Evolutionary conservation across 331 rosid species (phyloP), one percentile per base, ranked within the genome.

Genomic region (Malus hybrid): DNA sequence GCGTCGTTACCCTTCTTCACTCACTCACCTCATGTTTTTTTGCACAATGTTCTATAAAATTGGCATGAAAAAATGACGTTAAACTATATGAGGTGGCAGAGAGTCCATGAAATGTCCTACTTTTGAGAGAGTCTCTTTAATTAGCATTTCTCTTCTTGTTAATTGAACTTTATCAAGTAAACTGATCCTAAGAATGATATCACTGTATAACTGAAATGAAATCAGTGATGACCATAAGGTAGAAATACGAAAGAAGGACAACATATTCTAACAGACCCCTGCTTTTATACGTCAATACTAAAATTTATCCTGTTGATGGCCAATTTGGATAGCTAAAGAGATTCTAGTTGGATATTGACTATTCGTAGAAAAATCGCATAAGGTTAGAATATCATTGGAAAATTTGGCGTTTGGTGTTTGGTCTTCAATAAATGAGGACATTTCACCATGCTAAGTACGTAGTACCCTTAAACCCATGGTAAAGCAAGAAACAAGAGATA

Each of bases 281-380:
- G 73, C 73, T 83, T 72, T 84, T 84, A 78, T 79, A 84, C 81
- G 86, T 86, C 85, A 88, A 88, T 81, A 77, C 81, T 82, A 76
- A 81, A 77, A 87, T 15, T 58, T 24, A 77, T 78, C 80, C 81
- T 66, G 82, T 66, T 85, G 85, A 89, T 88, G 91, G 85, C 77
- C 90, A 67, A 11, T 82, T 88, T 75, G 78, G 86, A 80, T 88
- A 83, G 91, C 80, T 77, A 83, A 62, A 62, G 77, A 88, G 91
- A 90, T 86, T 85, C 90, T 86, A 70, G 71, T 63, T 36, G 80
- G 93, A 88, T 61, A 78, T 83, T 68, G 89, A 88, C 96, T 61
- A 79, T 83, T 81, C 88, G 71, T 80, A 18, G 78, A 82, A 76
- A 86, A 80, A 83, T 83, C 84, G 71, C 74, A 75, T 67, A 72